Evolutionary conservation across 495 filamentous ascomycete genomes (phyloP).

Genomic region (Evernia prunastri): DNA sequence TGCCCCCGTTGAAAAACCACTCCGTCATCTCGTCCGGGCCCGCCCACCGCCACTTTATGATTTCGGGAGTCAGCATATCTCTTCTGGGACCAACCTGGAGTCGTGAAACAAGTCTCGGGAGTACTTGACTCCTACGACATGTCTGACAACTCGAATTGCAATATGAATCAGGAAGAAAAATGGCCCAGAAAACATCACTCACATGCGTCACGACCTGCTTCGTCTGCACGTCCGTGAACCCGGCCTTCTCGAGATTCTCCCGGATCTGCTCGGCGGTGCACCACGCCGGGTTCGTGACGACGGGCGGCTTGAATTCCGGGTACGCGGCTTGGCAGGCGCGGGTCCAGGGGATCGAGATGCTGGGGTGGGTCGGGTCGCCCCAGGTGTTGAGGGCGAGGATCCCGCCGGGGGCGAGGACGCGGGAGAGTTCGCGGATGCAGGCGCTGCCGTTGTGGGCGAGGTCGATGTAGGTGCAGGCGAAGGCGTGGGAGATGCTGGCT

Average conservation of each 20-base stretch:
- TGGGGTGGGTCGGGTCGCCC: conserved; percentile 16
- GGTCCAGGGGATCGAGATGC: conserved; percentile 13
- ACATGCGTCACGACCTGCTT: conserved; percentile 16
- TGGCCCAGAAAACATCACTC: no score
- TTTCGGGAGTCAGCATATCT: no score
- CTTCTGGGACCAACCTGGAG: no score
- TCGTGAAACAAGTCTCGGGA: no score
- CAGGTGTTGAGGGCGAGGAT: conserved; percentile 11
- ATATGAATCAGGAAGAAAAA: no score
- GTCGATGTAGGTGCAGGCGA: conserved; percentile 64
- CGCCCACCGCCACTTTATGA: conserved; percentile 14
- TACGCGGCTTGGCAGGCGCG: not conserved
- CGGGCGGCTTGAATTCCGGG: conserved; percentile 11
- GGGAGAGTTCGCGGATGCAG: conserved; percentile 9
- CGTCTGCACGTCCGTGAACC: conserved; percentile 17
- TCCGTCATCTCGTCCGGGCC: conserved; percentile 16
- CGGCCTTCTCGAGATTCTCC: conserved; percentile 9
- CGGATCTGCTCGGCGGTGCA: conserved; percentile 6
- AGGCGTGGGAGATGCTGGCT: conserved; percentile 71
- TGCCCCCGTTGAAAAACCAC: conserved; percentile 14
- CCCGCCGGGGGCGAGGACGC: conserved; percentile 12
- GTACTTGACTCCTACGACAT: no score
- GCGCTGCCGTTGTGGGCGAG: conserved; percentile 40
- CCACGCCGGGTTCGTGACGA: conserved; percentile 17
- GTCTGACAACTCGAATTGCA: no score